Evolutionary conservation across 75 land plant genomes (phyloP).

Genomic region (Cunninghamia lanceolata): DNA sequence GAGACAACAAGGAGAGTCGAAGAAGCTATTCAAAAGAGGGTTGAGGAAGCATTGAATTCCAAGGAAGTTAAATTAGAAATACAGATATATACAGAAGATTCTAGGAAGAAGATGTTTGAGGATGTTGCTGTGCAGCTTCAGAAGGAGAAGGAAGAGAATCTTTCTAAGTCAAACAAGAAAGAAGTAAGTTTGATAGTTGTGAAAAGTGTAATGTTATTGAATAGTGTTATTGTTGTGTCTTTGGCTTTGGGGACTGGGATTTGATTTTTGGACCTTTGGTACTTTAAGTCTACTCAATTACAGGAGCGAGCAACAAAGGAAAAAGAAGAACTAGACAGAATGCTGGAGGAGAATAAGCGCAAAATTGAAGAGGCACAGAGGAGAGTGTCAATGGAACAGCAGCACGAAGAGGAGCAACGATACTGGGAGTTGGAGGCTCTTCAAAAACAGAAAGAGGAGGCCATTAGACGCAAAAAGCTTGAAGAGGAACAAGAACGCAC

Average conservation of each 20-base stretch:
- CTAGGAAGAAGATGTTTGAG: slow-evolving; percentile 24
- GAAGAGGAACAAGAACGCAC: slow-evolving; percentile 46
- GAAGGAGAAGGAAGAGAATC: slow-evolving; percentile 35
- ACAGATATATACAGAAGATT: slow-evolving; percentile 24
- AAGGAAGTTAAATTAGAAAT: slow-evolving; percentile 35
- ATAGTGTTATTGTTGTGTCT: slow-evolving; percentile 8
- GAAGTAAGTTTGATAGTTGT: slow-evolving; percentile 22
- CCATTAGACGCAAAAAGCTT: slow-evolving; percentile 28
- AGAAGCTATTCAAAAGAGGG: slow-evolving; percentile 37
- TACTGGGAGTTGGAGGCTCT: slow-evolving; percentile 45
- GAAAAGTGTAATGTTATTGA: not conserved
- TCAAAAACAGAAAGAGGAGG: slow-evolving; percentile 42
- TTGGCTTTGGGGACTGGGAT: not conserved
- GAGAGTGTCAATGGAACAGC: slow-evolving; percentile 38
- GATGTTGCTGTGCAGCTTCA: slow-evolving; percentile 21
- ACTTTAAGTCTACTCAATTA: not conserved
- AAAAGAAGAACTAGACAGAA: slow-evolving; percentile 38
- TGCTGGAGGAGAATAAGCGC: slow-evolving; percentile 40
- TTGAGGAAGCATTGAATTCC: slow-evolving; percentile 33
- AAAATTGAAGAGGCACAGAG: slow-evolving; percentile 41
- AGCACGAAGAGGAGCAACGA: slow-evolving; percentile 42
- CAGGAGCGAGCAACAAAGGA: slow-evolving; percentile 37
- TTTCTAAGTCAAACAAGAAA: slow-evolving; percentile 29
- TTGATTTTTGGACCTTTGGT: slow-evolving; percentile 1
- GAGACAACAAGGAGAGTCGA: slow-evolving; percentile 40